A percentile compares a stretch with the other conserved stretches of the same genome.
phyloP scores from a whole-genome alignment of 768 basidiomycete species.

The Goffeauzyma gilvescens region DNA sequence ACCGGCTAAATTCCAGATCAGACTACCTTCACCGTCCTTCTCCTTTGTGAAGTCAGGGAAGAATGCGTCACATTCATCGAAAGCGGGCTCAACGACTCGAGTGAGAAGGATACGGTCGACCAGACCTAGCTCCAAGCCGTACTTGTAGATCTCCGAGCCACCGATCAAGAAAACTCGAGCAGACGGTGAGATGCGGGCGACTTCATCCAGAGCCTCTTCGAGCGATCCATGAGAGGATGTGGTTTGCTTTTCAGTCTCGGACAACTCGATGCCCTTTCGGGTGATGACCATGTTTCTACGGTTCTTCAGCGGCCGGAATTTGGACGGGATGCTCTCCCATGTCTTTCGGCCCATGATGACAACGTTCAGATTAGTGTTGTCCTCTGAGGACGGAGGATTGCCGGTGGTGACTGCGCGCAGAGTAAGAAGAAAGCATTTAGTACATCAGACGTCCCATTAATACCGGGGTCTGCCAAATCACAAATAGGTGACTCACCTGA shows the following conservation, averaged over 20 bases:
- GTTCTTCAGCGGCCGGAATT: conserved; percentile 58
- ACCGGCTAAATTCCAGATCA: conserved; percentile 39
- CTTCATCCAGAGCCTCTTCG: not conserved
- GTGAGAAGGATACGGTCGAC: conserved; percentile 78
- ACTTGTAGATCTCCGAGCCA: conserved; percentile 66
- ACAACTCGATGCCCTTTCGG: conserved; percentile 39
- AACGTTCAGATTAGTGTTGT: conserved; percentile 49
- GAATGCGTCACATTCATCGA: conserved; percentile 69
- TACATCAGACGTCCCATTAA: not conserved
- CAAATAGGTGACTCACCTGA: conserved; percentile 42
- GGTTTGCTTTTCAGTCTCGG: too few species aligned
- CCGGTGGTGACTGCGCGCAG: conserved; percentile 22
- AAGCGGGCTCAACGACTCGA: conserved; percentile 52
- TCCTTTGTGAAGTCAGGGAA: conserved; percentile 47
- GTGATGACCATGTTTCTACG: conserved; percentile 64
- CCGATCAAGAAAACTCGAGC: conserved; percentile 77
- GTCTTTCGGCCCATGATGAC: conserved; percentile 93
- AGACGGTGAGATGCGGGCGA: too few species aligned
- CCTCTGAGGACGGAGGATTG: conserved; percentile 38
- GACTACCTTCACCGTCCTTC: too few species aligned
- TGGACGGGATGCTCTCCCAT: conserved; percentile 86
- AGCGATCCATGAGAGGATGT: not conserved
- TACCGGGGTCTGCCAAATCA: not conserved
- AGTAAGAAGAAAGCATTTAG: too few species aligned
- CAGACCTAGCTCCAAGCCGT: conserved; percentile 38